Evolutionary conservation across 176 grass and related monocot species (phyloP).

Genomic region (barley (Hordeum vulgare)): MorexV3_pseudomolecules_assembly NC_058523.1:515213679-515214178

Average conservation of each 20-base stretch:
- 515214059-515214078: slow-evolving; percentile 51
- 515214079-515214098: slow-evolving; percentile 49
- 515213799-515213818: background rate
- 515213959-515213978: slow-evolving; percentile 55
- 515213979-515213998: slow-evolving; percentile 71
- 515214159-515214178: slow-evolving; percentile 48
- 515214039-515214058: slow-evolving; percentile 37
- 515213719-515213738: no score
- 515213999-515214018: slow-evolving; percentile 51
- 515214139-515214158: slow-evolving; percentile 77
- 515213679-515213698: no score
- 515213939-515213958: slow-evolving; percentile 50
- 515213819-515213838: background rate
- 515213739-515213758: background rate
- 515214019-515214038: slow-evolving; percentile 22
- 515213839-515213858: slow-evolving; percentile 30
- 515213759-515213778: background rate
- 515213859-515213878: slow-evolving; percentile 43
- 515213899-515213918: slow-evolving; percentile 61
- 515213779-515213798: background rate
- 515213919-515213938: slow-evolving; percentile 77
- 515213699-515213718: no score
- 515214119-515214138: slow-evolving; percentile 32
- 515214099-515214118: slow-evolving; percentile 64
- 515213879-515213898: slow-evolving; percentile 45